Evolutionary conservation across 371 early-diverging fungal genomes (phyloP).

Genomic region (Rhizopus sp.): DNA sequence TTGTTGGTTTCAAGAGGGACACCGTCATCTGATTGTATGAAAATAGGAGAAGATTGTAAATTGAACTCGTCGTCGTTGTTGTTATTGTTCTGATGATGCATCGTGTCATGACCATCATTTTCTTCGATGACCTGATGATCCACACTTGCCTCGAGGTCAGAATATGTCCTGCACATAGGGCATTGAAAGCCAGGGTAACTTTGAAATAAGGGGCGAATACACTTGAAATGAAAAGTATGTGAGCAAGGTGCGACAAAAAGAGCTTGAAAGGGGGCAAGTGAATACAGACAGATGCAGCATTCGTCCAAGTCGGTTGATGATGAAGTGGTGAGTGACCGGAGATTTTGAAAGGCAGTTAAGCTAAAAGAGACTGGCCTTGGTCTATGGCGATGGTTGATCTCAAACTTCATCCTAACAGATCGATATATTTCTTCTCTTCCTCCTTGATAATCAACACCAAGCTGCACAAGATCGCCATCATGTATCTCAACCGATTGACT

Average conservation of each 20-base stretch:
- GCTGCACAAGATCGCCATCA: conserved; percentile 92
- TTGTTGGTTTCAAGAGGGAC: neutral
- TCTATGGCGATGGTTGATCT: conserved; percentile 61
- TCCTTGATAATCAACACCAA: conserved; percentile 97
- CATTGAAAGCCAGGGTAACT: conserved; percentile 86
- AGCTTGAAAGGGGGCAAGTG: conserved; percentile 89
- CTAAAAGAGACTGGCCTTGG: conserved; percentile 37
- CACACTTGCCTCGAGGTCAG: conserved; percentile 90
- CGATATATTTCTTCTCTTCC: conserved; percentile 71
- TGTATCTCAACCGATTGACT: conserved; percentile 82
- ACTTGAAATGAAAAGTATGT: conserved; percentile 95
- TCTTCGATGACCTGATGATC: conserved; percentile 31
- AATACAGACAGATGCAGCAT: conserved; percentile 96
- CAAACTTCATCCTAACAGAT: conserved; percentile 76
- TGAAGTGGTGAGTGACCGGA: conserved; percentile 30
- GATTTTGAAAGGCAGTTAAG: conserved; percentile 41
- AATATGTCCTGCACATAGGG: conserved; percentile 95
- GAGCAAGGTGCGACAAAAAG: conserved; percentile 94
- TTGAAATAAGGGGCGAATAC: conserved; percentile 77
- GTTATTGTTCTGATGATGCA: neutral
- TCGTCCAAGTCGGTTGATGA: conserved; percentile 54
- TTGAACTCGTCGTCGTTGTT: conserved; percentile 2
- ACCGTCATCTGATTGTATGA: too few species aligned
- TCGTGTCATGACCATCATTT: conserved; percentile 29
- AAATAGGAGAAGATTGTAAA: conserved; percentile 9